phyloP scores from a whole-genome alignment of 2,329 filamentous ascomycete species.

The Emergomyces pasteurianus region DNA sequence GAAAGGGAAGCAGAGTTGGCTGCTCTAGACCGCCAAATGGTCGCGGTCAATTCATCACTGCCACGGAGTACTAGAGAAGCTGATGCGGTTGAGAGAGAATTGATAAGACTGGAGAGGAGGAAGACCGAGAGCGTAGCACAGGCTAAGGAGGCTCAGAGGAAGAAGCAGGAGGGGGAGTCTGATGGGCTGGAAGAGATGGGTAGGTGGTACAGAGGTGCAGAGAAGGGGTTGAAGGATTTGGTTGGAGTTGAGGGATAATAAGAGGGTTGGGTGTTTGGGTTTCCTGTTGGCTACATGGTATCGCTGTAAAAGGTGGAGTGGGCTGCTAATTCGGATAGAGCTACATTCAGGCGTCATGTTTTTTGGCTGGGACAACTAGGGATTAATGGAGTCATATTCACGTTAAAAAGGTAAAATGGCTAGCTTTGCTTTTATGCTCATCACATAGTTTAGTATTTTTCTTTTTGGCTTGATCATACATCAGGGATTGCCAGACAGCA shows the following conservation, averaged over 20 bases:
- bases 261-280: neutral
- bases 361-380: neutral
- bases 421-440: neutral
- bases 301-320: neutral
- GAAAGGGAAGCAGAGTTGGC: slow-evolving; percentile 31
- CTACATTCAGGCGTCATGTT: neutral
- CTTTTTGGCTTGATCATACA: slow-evolving; percentile 27
- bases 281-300: neutral
- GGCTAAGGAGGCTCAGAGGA: slow-evolving; percentile 36
- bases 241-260: slow-evolving; percentile 20
- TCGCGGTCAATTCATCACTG: slow-evolving; percentile 31
- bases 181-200: slow-evolving; percentile 36
- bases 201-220: slow-evolving; percentile 33
- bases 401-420: neutral
- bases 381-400: neutral
- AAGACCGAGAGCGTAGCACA: slow-evolving; percentile 32
- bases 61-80: slow-evolving; percentile 33
- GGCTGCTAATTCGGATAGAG: neutral
- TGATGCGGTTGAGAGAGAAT: slow-evolving; percentile 34
- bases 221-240: slow-evolving; percentile 30
- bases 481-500: slow-evolving; percentile 29
- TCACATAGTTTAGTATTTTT: neutral
- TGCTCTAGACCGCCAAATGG: slow-evolving; percentile 31
- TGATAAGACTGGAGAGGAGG: slow-evolving; percentile 32
- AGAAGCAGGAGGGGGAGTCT: slow-evolving; percentile 33